A percentile compares a stretch with the other conserved stretches of the same genome.
phyloP scores from a whole-genome alignment of 768 basidiomycete genomes.

The Calocybe cyanea region DNA sequence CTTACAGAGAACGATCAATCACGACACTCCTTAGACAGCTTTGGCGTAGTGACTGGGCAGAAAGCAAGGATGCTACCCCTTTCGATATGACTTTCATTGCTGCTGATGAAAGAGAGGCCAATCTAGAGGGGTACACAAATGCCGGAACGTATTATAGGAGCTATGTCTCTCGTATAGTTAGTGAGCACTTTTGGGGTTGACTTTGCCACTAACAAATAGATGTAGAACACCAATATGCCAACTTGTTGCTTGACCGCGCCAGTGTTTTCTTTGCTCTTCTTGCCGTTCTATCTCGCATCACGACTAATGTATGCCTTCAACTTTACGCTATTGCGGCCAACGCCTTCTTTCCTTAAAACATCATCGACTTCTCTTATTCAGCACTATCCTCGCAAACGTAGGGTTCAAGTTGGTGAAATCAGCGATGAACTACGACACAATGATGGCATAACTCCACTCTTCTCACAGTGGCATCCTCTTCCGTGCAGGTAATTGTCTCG shows the following conservation, averaged over 20 bases:
- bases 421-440: slow-evolving; percentile 35
- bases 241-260: slow-evolving; percentile 4
- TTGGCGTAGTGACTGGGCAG: slow-evolving; percentile 47
- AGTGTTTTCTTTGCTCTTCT: slow-evolving; percentile 8
- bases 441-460: slow-evolving; percentile 47
- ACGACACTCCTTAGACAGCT: slow-evolving; percentile 31
- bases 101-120: slow-evolving; percentile 36
- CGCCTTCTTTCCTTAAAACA: slow-evolving; percentile 28
- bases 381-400: neutral
- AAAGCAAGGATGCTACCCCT: slow-evolving; percentile 40
- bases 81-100: slow-evolving; percentile 46
- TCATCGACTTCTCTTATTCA: neutral
- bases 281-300: slow-evolving; percentile 24
- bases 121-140: slow-evolving; percentile 32
- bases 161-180: slow-evolving; percentile 30
- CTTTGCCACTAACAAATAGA: neutral
- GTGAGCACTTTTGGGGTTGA: neutral
- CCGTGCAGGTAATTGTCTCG: slow-evolving; percentile 33
- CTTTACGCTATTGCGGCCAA: slow-evolving; percentile 30
- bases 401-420: slow-evolving; percentile 10
- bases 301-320: slow-evolving; percentile 33
- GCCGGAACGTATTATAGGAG: slow-evolving; percentile 40
- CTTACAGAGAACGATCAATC: slow-evolving; percentile 34
- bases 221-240: slow-evolving; percentile 18
- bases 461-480: slow-evolving; percentile 49